Percentiles rank a stretch among this genome's conserved stretches.
Evolutionary conservation across 495 filamentous ascomycete species (phyloP).

Genomic region (Daldinia childiae): DNA sequence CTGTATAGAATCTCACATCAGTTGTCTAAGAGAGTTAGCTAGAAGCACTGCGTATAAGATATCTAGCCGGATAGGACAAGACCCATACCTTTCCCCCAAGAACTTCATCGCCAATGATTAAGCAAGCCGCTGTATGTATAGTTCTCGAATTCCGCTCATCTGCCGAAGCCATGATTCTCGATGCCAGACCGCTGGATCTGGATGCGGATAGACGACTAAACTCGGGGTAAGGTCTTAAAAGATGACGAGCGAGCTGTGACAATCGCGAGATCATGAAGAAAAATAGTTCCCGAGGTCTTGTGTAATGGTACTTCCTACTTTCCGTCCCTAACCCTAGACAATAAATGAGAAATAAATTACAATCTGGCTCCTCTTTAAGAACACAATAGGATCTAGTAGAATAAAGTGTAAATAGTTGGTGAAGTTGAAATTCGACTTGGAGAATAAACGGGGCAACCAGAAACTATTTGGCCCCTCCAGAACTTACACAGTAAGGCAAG

Average conservation of each 20-base stretch:
- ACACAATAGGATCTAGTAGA: neutral
- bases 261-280: slow-evolving; percentile 78
- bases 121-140: slow-evolving; percentile 89
- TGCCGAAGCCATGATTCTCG: slow-evolving; percentile 64
- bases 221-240: slow-evolving; percentile 69
- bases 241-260: slow-evolving; percentile 75
- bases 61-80: neutral
- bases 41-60: neutral
- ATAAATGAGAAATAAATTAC: too few relatives aligned
- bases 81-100: slow-evolving; percentile 87
- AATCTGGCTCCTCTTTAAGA: too few relatives aligned
- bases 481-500: too few relatives aligned
- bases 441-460: neutral
- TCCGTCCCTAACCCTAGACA: neutral
- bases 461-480: neutral
- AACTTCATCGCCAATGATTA: slow-evolving; percentile 97
- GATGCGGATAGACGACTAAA: slow-evolving; percentile 54
- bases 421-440: neutral
- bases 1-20: slow-evolving; percentile 41
- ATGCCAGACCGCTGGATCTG: slow-evolving; percentile 41
- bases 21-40: slow-evolving; percentile 45
- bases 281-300: neutral
- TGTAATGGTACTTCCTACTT: neutral
- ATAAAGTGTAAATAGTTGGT: neutral
- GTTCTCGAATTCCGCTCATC: slow-evolving; percentile 64